Evolutionary conservation across 345 rosid species (phyloP).

Genomic region (Aegle marmelos): DNA sequence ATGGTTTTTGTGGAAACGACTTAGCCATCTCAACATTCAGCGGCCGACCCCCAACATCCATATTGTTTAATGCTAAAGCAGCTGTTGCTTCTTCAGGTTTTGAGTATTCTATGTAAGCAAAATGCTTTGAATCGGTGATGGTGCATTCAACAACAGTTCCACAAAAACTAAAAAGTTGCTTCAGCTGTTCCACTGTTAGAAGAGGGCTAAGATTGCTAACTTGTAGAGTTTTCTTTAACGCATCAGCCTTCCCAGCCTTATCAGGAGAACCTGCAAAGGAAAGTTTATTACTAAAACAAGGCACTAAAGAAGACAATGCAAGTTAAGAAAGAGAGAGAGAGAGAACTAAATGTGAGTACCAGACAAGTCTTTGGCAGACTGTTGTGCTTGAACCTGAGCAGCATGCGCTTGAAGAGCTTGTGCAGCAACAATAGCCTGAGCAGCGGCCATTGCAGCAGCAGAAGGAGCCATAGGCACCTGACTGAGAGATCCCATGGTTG

Average conservation of each 20-base stretch:
- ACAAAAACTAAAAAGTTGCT: constrained; percentile 87
- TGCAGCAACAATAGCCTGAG: constrained; percentile 99
- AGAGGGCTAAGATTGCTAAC: constrained; percentile 96
- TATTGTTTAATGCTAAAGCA: constrained; percentile 83
- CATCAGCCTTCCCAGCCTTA: constrained; percentile 52
- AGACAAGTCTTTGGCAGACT: constrained; percentile 59
- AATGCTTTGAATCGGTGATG: constrained; percentile 83
- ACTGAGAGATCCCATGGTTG: constrained; percentile 81
- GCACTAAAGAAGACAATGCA: neutral
- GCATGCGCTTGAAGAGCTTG: constrained; percentile 99
- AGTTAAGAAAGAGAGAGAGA: neutral
- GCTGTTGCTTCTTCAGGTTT: constrained; percentile 92
- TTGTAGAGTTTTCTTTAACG: constrained; percentile 79
- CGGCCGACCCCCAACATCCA: constrained; percentile 93
- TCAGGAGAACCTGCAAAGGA: constrained; percentile 54
- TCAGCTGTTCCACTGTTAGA: constrained; percentile 87
- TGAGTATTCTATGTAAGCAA: constrained; percentile 85
- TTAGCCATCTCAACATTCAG: constrained; percentile 97
- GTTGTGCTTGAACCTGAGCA: constrained; percentile 91
- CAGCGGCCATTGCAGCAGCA: constrained; percentile 99
- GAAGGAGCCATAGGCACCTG: constrained; percentile 99
- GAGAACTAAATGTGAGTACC: constrained; percentile 33
- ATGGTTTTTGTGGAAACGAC: constrained; percentile 78
- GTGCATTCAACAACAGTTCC: constrained; percentile 83
- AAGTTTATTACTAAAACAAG: too few relatives aligned